phyloP scores from a whole-genome alignment of 2,329 filamentous ascomycete species.

The Trichothecium roseum region DNA sequence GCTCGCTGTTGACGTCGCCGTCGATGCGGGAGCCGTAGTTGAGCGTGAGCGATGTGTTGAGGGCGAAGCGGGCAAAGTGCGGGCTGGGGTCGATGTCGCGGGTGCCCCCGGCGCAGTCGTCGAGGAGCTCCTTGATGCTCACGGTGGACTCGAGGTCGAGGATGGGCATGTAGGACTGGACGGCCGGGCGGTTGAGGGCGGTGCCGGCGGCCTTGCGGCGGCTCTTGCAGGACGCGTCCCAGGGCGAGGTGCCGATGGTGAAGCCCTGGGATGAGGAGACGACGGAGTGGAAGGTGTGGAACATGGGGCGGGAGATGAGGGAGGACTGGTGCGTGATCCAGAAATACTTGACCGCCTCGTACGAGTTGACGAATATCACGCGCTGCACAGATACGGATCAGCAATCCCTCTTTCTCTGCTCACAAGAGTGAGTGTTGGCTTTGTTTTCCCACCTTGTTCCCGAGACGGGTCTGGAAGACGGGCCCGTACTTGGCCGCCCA shows the following conservation, averaged over 20 bases:
- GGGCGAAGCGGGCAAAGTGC: conserved; percentile 65
- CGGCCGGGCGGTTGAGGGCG: conserved; percentile 64
- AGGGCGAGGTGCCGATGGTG: conserved; percentile 75
- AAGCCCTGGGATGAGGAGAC: conserved; percentile 69
- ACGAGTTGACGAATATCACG: conserved; percentile 70
- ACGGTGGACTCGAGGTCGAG: conserved; percentile 66
- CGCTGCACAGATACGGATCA: conserved; percentile 27
- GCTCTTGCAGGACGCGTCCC: conserved; percentile 71
- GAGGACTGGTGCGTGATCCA: conserved; percentile 74
- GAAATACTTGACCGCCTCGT: conserved; percentile 60
- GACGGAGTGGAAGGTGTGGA: conserved; percentile 74
- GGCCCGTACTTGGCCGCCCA: conserved; percentile 53
- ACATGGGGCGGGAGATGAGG: conserved; percentile 64
- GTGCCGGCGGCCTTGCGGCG: conserved; percentile 71
- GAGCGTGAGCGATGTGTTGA: conserved; percentile 67
- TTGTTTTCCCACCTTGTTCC: conserved; percentile 43
- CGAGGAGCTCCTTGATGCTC: conserved; percentile 61
- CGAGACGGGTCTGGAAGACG: conserved; percentile 58
- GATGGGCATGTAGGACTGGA: conserved; percentile 73
- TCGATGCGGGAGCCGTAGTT: conserved; percentile 73
- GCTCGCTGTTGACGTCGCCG: conserved; percentile 54
- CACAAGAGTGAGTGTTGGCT: conserved; percentile 29
- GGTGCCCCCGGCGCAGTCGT: conserved; percentile 51
- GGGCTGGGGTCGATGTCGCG: conserved; percentile 59
- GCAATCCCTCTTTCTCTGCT: background rate